phyloP scores from a whole-genome alignment of 2,329 filamentous ascomycete species.

The Verticillium nonalfalfae region DNA sequence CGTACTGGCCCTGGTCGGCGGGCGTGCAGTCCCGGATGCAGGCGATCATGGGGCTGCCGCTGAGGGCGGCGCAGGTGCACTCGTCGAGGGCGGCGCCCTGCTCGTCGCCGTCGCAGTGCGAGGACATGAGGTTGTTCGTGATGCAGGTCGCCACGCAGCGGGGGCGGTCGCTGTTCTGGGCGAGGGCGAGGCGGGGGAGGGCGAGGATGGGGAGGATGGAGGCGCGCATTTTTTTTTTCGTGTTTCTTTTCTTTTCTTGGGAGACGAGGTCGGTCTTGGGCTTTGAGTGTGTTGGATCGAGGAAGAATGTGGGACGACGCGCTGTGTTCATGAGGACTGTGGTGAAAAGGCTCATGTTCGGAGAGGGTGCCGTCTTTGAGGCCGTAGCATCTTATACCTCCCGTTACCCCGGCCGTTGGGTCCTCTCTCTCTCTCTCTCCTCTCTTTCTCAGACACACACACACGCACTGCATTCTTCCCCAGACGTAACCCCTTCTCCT shows the following conservation, averaged over 20 bases:
- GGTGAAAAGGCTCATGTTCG: too few species aligned
- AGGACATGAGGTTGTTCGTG: conserved; percentile 2
- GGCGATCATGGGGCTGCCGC: conserved; percentile 2
- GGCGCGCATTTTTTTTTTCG: background rate
- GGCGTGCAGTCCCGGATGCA: conserved; percentile 5
- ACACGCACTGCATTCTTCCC: background rate
- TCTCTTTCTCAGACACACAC: too few species aligned
- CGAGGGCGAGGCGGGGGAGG: background rate
- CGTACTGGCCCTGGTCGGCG: conserved; percentile 1
- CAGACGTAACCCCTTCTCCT: background rate
- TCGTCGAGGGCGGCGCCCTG: conserved; percentile 3
- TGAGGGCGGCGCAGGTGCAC: conserved; percentile 5
- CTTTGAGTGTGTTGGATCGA: too few species aligned
- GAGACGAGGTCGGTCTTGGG: background rate
- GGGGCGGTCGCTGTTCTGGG: background rate
- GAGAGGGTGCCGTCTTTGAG: too few species aligned
- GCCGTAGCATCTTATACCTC: background rate
- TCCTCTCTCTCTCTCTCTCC: background rate
- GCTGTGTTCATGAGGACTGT: too few species aligned
- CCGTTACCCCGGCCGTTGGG: background rate
- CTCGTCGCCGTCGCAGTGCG: conserved; percentile 8
- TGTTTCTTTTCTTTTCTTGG: background rate
- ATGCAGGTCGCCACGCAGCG: conserved; percentile 3
- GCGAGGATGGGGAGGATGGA: background rate
- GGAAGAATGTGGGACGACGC: too few species aligned